These are phyloP conservation scores for Cubamyces lactineus DNA, from an alignment of 768 basidiomycete species.

Conservation along the genomic window DNA sequence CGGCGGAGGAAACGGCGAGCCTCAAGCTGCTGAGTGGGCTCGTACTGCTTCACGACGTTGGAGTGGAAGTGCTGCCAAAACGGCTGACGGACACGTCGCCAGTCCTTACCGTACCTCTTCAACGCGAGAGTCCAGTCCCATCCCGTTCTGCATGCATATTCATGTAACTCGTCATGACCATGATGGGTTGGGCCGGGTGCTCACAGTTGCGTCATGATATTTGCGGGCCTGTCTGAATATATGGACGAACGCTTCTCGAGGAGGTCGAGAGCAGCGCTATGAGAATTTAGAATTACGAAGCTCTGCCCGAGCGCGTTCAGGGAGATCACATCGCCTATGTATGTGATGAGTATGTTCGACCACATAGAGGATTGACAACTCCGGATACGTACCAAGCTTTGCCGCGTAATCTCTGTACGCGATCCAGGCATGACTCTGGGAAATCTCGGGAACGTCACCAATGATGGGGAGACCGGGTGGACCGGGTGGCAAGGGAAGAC, in stretches of 20 bases:
- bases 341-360: not conserved
- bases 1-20: not conserved
- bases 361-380: not conserved
- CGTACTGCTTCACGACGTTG: not conserved
- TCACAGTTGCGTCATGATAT: not conserved
- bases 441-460: constrained; percentile 25
- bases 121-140: constrained; percentile 10
- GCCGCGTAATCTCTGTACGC: constrained; percentile 16
- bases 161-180: not conserved
- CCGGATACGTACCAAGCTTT: constrained; percentile 16
- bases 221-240: constrained; percentile 25
- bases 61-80: constrained; percentile 5
- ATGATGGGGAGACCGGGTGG: constrained; percentile 25
- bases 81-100: constrained; percentile 9
- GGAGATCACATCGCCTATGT: constrained; percentile 24
- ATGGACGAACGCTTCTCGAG: constrained; percentile 31
- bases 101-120: constrained; percentile 7
- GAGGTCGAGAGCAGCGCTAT: constrained; percentile 25
- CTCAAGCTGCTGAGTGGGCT: not conserved
- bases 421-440: constrained; percentile 8
- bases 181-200: not conserved
- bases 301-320: constrained; percentile 16
- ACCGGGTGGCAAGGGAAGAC: constrained; percentile 23
- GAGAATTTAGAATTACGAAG: constrained; percentile 26
- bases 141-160: not conserved